Conservation (phyloP, 1,284 basidiomycete species). For the Athelia psychrophila region DNA sequence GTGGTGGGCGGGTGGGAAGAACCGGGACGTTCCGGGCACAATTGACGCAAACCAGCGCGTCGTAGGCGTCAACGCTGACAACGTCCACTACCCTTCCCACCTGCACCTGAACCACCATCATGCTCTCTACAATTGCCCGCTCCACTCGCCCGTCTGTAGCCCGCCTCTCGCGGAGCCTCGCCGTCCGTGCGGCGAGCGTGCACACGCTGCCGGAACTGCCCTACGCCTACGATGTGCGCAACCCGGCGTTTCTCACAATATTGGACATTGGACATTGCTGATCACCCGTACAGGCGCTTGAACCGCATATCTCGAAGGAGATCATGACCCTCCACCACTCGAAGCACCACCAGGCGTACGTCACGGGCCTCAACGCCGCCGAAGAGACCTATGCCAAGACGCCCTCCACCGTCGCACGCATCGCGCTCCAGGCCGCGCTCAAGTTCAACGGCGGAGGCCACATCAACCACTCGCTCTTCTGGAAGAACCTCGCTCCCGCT, state of each 20-base stretch:
- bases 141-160: slow-evolving; percentile 31
- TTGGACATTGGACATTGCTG: background rate
- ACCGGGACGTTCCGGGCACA: no score
- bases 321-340: slow-evolving; percentile 95
- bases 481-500: slow-evolving; percentile 88
- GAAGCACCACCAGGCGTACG: slow-evolving; percentile 95
- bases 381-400: slow-evolving; percentile 80
- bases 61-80: no score
- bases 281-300: slow-evolving; percentile 55
- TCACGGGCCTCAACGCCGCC: slow-evolving; percentile 88
- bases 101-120: slow-evolving; percentile 21
- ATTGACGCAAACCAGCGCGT: no score
- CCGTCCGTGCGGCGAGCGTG: slow-evolving; percentile 32
- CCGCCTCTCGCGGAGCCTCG: slow-evolving; percentile 36
- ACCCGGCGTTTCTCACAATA: slow-evolving; percentile 6
- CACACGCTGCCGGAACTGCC: slow-evolving; percentile 87
- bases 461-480: slow-evolving; percentile 94
- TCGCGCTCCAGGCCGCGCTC: slow-evolving; percentile 82
- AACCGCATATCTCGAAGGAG: slow-evolving; percentile 74
- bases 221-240: slow-evolving; percentile 82
- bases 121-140: slow-evolving; percentile 45
- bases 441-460: slow-evolving; percentile 93
- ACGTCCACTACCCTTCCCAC: no score
- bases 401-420: slow-evolving; percentile 72
- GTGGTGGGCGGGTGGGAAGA: no score